A percentile compares a stretch with the other conserved stretches of the same genome.
Evolutionary conservation across 2,329 filamentous ascomycete genomes (phyloP).

Genomic region (Colletotrichum nymphaeae): DNA sequence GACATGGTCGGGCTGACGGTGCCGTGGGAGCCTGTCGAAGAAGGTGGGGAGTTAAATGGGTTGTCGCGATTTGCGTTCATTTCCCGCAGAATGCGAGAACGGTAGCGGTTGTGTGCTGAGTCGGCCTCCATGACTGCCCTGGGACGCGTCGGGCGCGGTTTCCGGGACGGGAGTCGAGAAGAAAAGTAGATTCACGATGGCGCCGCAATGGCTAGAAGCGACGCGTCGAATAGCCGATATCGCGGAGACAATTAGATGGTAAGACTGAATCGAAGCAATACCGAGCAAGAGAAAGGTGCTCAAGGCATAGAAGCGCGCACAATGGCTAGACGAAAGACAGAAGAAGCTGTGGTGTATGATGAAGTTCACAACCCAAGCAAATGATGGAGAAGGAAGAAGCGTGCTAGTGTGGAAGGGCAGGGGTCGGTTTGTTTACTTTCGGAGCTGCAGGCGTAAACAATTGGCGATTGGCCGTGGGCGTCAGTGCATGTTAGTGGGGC

Average conservation of each 20-base stretch:
- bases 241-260: constrained; percentile 1
- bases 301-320: constrained; percentile 28
- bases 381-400: constrained; percentile 28
- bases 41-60: constrained; percentile 69
- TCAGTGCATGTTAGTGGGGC: constrained; percentile 27
- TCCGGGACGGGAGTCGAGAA: constrained; percentile 24
- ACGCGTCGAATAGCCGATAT: constrained; percentile 21
- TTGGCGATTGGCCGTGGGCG: constrained; percentile 23
- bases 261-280: constrained; percentile 35
- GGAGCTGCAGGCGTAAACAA: constrained; percentile 33
- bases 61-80: constrained; percentile 65
- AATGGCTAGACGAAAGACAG: constrained; percentile 24
- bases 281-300: constrained; percentile 28
- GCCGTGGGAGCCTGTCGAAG: constrained; percentile 68
- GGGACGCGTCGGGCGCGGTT: constrained; percentile 32
- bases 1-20: constrained; percentile 66
- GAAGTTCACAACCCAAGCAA: neutral
- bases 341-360: constrained; percentile 15
- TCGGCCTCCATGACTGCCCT: constrained; percentile 53
- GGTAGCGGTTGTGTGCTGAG: constrained; percentile 51
- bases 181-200: constrained; percentile 20
- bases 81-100: constrained; percentile 62
- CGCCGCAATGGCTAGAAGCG: constrained; percentile 5
- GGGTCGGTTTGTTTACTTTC: constrained; percentile 37
- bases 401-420: constrained; percentile 24